Percentiles rank a stretch among this genome's conserved stretches.
These are phyloP conservation scores for Ehretia macrophylla DNA, from an alignment of 257 asterid genomes.

Conservation along the genomic window DNA sequence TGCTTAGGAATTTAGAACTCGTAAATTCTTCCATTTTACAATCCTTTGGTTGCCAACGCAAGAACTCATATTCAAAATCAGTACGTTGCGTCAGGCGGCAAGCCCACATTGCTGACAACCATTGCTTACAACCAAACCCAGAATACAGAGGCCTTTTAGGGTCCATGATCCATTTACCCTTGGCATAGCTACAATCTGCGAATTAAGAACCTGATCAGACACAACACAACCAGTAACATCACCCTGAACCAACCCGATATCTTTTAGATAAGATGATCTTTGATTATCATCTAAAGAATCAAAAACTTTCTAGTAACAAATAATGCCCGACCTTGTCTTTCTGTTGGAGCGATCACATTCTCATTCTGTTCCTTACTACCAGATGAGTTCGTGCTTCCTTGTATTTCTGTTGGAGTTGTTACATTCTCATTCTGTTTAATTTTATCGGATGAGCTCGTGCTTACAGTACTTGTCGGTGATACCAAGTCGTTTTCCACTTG, in stretches of 20 bases:
- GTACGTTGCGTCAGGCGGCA: slow-evolving; percentile 85
- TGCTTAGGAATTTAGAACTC: slow-evolving; percentile 54
- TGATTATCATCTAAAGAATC: background rate
- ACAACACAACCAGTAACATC: background rate
- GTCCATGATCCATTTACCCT: slow-evolving; percentile 82
- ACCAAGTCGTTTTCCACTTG: slow-evolving; percentile 22
- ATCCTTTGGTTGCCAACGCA: slow-evolving; percentile 75
- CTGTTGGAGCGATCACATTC: slow-evolving; percentile 21
- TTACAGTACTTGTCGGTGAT: slow-evolving; percentile 28
- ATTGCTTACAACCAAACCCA: slow-evolving; percentile 80
- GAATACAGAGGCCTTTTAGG: slow-evolving; percentile 70
- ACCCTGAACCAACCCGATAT: no score
- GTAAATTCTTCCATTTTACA: slow-evolving; percentile 75
- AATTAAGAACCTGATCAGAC: slow-evolving; percentile 14
- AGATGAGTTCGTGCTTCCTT: slow-evolving; percentile 36
- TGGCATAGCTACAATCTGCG: slow-evolving; percentile 67
- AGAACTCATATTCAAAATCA: slow-evolving; percentile 81
- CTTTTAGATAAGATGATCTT: no score
- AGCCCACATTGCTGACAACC: slow-evolving; percentile 98
- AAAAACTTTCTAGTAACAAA: background rate
- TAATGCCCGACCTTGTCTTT: slow-evolving; percentile 31
- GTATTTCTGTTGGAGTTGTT: slow-evolving; percentile 20
- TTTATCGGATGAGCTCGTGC: slow-evolving; percentile 12
- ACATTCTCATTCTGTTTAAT: slow-evolving; percentile 23
- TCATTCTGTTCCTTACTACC: slow-evolving; percentile 20